Base-by-base conservation (phyloP, 257 asterid genomes). In the Scutellaria minor region DNA sequence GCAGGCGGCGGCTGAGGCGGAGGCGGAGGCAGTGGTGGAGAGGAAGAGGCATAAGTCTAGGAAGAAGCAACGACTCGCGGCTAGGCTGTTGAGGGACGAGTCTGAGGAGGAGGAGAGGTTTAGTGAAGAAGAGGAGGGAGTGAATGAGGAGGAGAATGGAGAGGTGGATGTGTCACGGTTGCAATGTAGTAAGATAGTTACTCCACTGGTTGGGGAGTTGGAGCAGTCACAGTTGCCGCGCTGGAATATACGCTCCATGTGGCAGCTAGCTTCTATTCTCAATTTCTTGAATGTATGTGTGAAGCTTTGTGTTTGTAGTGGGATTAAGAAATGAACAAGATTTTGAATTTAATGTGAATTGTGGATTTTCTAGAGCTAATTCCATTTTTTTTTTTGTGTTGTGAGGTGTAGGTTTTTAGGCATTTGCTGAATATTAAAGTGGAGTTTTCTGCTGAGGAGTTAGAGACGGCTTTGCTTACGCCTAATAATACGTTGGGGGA, bases 211-310 rank as follows among this genome's bases (percentile, higher is more conserved):
- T 55, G 97, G 89, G 48, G 98, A 90, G 71, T 83, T 91, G 31
- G 99, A 95, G 85, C 81, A 88, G 6, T 92, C 96, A 0, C 99
- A 95, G 84, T 71, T 92, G 80, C 94, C 91, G 0, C 86, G 99
- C 65, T 90, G 96, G 98, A 86, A 64, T 63, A 75, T 95, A 51
- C 89, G 98, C 62, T 88, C 92, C 46, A 95, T 92, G 99, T 92
- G 98, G 99, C 90, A 95, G 85, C 72, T 95, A 87, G 98, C 99
- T 82, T 92, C 99, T 20, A 79, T 95, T 75, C 80, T 95, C 66
- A 88, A 92, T 83, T 95, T 95, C 87, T 85, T 95, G 83, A 88
- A 95, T 84, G 99, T 95, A 87, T 62, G 98, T 76, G 6, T 48
- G 75, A 4, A 45, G 51, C 6, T 77, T 71, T 13, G 22, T 56